Base-by-base conservation (phyloP, 257 asterid genomes). In the Phtheirospermum japonicum region DNA sequence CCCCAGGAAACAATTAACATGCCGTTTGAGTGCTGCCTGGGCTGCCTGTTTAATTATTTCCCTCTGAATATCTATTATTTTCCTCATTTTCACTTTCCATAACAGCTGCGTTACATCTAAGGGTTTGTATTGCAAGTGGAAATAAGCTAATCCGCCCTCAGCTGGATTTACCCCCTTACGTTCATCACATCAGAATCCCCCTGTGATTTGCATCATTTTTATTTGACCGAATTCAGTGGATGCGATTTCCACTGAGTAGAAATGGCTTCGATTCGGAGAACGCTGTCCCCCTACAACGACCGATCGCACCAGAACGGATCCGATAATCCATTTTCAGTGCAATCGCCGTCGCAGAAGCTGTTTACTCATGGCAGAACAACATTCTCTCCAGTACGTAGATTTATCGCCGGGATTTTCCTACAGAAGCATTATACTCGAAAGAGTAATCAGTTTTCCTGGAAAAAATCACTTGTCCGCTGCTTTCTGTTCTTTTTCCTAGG, bases 231-330 rank as follows among this genome's bases (percentile, higher is more conserved):
- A 42, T 39, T 54, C 32, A 33, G 63, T 72, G 71, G 71, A 76
- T 83, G 80, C 77, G 67, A 57, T 69, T 73, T 66, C 53, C 32
- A 48, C 59, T 57, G 69, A 42, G 31, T 60, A 42, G 14, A 13
- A 68, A 91, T 91, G 98, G 92, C 96, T 55, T 91, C 98, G 75
- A 83, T 91, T 76, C 88, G 98, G 75, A 84, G 96, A 75, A 83
- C 95, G 58, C 76, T 78, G 45, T 86, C 95, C 53, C 95, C 95
- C n/a, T 84, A 80, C 76, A 73, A 73, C 78, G 96, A 80, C 51
- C 92, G 95, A 70, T 75, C 84, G 59, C 67, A 75, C 62, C 83
- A 66, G 77, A 91, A 88, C 74, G 96, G 92, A 65, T 73, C 80
- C 36, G 66, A 59, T 23, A 60, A 59, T 57, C 76, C 77, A 31